A percentile compares a stretch with the other conserved stretches of the same genome.
phyloP scores from a whole-genome alignment of 2,329 filamentous ascomycete genomes.

The Verticillium klebahnii region DNA sequence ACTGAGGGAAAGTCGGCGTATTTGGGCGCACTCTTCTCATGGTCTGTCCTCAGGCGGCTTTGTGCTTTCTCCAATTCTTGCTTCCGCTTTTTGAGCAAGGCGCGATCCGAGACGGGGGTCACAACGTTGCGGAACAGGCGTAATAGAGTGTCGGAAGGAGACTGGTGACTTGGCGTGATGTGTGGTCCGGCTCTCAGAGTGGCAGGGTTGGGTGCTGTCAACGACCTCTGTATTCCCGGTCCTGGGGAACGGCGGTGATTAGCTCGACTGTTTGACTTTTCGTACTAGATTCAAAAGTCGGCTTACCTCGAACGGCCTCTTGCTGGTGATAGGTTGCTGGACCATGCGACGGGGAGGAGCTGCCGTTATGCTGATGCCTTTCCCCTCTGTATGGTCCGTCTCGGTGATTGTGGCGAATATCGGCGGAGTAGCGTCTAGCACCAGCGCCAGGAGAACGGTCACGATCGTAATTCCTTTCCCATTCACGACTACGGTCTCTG shows the following conservation, averaged over 20 bases:
- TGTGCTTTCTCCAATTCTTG: background rate
- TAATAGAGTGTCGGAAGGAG: background rate
- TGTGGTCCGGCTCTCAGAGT: background rate
- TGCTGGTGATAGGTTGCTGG: background rate
- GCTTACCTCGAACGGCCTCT: background rate
- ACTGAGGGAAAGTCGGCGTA: background rate
- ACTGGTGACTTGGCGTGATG: background rate
- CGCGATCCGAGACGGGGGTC: background rate
- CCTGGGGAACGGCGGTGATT: background rate
- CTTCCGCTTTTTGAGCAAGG: background rate
- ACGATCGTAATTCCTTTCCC: conserved; percentile 15
- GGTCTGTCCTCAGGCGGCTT: background rate
- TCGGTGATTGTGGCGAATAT: background rate
- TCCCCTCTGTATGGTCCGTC: background rate
- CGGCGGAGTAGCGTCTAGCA: background rate
- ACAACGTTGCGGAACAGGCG: background rate
- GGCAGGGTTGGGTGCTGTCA: background rate
- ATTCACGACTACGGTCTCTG: conserved; percentile 14
- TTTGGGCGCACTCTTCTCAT: background rate
- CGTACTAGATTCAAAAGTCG: background rate
- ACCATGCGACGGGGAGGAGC: background rate
- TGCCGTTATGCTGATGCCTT: background rate
- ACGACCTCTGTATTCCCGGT: background rate
- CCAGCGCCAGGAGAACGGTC: conserved; percentile 1
- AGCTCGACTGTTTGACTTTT: background rate